These are phyloP conservation scores for Colletotrichum neosansevieriae DNA, from an alignment of 2,329 filamentous ascomycete genomes.

Conservation along the genomic window DNA sequence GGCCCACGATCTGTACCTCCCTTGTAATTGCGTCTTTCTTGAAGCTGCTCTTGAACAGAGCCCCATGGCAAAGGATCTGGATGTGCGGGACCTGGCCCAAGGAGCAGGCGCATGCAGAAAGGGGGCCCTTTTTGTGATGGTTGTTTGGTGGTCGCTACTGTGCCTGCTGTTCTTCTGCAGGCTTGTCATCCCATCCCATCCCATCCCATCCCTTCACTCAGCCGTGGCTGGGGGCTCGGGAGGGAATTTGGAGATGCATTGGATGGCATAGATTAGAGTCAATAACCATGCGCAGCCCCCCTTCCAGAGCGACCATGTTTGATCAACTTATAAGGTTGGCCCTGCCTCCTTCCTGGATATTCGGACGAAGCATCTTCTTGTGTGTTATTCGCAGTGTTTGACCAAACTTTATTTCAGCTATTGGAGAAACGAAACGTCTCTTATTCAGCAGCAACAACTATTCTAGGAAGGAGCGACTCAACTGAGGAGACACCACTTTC, in stretches of 20 bases:
- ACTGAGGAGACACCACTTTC: neutral
- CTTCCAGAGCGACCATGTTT: neutral
- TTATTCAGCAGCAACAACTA: neutral
- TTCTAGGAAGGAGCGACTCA: neutral
- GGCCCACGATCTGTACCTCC: constrained; percentile 12
- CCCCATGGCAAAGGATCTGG: constrained; percentile 14
- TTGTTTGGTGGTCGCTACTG: neutral
- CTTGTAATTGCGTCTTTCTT: constrained; percentile 16
- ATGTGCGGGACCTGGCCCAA: constrained; percentile 8
- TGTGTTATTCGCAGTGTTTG: constrained; percentile 9
- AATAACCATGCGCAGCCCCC: constrained; percentile 22
- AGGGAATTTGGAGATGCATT: constrained; percentile 2
- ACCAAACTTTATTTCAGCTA: constrained; percentile 7
- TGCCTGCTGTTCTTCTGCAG: neutral
- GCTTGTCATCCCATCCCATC: constrained; percentile 17
- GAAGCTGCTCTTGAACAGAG: constrained; percentile 18
- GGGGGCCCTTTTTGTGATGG: constrained; percentile 11
- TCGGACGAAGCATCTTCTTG: constrained; percentile 24
- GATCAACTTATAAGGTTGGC: constrained; percentile 38
- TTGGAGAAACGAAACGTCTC: neutral
- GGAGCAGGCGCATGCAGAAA: neutral
- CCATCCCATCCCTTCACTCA: constrained; percentile 33
- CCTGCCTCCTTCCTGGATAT: constrained; percentile 15
- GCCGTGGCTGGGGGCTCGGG: constrained; percentile 31
- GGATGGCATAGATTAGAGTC: constrained; percentile 27